These are phyloP conservation scores for Talaromyces trachyspermus DNA, from an alignment of 495 filamentous ascomycete species.

Conservation along the genomic window DNA sequence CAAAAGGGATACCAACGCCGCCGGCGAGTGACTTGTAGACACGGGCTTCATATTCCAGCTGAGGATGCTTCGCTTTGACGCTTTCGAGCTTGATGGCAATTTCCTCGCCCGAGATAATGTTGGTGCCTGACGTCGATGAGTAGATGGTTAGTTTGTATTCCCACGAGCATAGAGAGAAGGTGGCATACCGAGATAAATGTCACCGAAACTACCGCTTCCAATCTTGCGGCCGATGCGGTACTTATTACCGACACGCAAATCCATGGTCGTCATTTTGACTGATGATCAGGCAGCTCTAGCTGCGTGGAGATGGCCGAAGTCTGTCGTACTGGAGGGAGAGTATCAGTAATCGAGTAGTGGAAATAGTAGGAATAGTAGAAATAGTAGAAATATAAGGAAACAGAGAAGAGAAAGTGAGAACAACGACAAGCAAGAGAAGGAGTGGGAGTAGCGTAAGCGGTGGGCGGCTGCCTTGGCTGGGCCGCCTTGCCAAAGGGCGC, in stretches of 20 bases:
- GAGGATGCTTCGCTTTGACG: constrained; percentile 99
- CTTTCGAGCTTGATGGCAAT: constrained; percentile 99
- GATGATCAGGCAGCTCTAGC: constrained; percentile 11
- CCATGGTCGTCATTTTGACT: constrained; percentile 49
- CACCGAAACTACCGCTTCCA: constrained; percentile 95
- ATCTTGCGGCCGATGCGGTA: constrained; percentile 99
- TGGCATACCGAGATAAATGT: constrained; percentile 89
- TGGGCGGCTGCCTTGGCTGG: constrained; percentile 2
- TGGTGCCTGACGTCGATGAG: constrained; percentile 57
- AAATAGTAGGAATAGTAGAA: constrained; percentile 8
- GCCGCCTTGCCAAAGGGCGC: background rate
- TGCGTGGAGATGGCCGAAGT: constrained; percentile 7
- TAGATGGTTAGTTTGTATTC: constrained; percentile 7
- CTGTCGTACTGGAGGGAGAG: background rate
- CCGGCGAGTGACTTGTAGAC: constrained; percentile 99
- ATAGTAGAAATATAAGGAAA: constrained; percentile 11
- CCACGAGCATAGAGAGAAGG: constrained; percentile 3
- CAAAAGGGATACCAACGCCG: constrained; percentile 97
- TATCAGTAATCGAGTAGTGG: background rate
- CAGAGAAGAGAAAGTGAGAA: constrained; percentile 11
- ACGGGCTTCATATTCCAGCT: constrained; percentile 98
- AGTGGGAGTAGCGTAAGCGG: constrained; percentile 9
- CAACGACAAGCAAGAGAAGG: constrained; percentile 12
- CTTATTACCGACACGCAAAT: constrained; percentile 99
- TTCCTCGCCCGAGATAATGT: constrained; percentile 99